A percentile compares a stretch with the other conserved stretches of the same genome.
phyloP scores from a whole-genome alignment of 768 basidiomycete species.

The Gautieria morchelliformis region DNA sequence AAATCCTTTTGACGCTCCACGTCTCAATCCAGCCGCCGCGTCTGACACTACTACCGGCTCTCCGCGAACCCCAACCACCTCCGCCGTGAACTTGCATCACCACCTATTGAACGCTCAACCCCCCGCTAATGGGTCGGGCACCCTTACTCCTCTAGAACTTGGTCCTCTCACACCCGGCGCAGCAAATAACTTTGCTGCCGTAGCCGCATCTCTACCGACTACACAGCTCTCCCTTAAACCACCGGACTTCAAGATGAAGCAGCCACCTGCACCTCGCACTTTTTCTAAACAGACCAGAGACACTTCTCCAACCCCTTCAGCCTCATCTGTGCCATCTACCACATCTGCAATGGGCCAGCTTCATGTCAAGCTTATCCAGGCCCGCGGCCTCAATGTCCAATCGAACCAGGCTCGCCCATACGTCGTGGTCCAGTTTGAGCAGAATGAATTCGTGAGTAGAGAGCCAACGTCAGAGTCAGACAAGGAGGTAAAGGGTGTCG shows the following conservation, averaged over 20 bases:
- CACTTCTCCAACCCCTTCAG: constrained; percentile 20
- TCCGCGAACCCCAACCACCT: constrained; percentile 6
- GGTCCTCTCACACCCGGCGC: constrained; percentile 35
- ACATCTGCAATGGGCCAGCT: constrained; percentile 61
- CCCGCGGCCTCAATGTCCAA: constrained; percentile 69
- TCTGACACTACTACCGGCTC: constrained; percentile 17
- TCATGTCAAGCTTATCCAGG: constrained; percentile 92
- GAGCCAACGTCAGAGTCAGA: constrained; percentile 79
- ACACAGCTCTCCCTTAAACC: constrained; percentile 71
- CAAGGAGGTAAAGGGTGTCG: constrained; percentile 81
- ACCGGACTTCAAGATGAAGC: constrained; percentile 75
- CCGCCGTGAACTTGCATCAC: constrained; percentile 8
- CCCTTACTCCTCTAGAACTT: constrained; percentile 30
- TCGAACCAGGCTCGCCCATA: constrained; percentile 67
- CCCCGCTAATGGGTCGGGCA: constrained; percentile 12
- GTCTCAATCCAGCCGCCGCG: constrained; percentile 20
- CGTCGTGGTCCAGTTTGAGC: constrained; percentile 96
- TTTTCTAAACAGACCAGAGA: constrained; percentile 9
- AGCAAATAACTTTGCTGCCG: constrained; percentile 26
- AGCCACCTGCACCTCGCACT: constrained; percentile 36
- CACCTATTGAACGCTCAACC: constrained; percentile 10
- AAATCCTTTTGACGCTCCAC: constrained; percentile 53
- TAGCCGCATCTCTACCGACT: constrained; percentile 44
- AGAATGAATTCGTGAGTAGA: constrained; percentile 94
- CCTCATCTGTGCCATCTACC: constrained; percentile 24